Base-by-base conservation (phyloP, 1,284 basidiomycete species). In the Papiliotrema fonsecae region DNA sequence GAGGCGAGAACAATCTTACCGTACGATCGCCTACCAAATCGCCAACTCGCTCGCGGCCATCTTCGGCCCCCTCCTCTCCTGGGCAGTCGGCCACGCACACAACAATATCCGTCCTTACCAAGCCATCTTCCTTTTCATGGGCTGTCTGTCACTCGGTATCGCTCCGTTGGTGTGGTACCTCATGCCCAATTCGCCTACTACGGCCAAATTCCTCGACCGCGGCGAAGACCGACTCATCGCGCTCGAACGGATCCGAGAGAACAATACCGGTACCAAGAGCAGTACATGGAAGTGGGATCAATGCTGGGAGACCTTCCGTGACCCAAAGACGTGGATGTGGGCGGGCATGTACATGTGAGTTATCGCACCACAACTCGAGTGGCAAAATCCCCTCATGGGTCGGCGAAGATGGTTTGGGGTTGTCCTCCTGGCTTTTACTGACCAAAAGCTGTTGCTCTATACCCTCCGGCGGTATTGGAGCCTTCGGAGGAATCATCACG, bases 81-180 rank as follows among this genome's bases (percentile, higher is more conserved):
- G 56, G 45, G 62, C 54, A 25, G 51, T 64, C 18, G 61, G 63
- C 6, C 56, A 64, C 38, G 55, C 45, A 13, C 47, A 39, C 28
- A 46, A 36, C 18, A 43, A 47, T 4, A 53, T 64, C 35, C 34
- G 52, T 24, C 52, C 58, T 2, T 66, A 64, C 38, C 55, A 77
- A 66, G 70, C 65, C 19, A 77, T 78, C 37, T 78, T 77, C 58
- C 57, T 78, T 19, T 78, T 77, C 62, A 74, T 77, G 39, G 78
- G 77, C n/a, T 60, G 73, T 1, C 51, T 77, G 30, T 76, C 77
- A 9, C 56, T 76, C 13, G 70, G 65, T 3, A 67, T 60, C 35
- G 74, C 73, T n/a, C 77, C 76, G 1, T 55, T 77, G 30, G 69
- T 79, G 25, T 71, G 71, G 75, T 78, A 60, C 25, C 69, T 67